phyloP scores from a whole-genome alignment of 2,329 filamentous ascomycete species.

The Aspergillus tubingensis region DNA sequence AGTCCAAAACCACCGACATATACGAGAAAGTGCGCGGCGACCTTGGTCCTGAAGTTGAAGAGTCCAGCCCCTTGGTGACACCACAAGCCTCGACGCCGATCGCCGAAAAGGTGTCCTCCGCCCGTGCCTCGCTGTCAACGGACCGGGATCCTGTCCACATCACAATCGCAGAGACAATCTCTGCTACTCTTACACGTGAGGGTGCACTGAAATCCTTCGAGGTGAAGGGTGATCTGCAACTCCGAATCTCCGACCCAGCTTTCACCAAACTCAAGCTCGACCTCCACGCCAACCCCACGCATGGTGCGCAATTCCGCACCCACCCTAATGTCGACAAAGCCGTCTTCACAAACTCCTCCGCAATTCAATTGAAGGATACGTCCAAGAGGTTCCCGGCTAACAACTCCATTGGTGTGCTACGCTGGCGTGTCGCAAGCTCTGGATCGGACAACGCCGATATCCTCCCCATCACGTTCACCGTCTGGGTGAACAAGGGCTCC shows the following conservation, averaged over 20 bases:
- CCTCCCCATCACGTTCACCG: constrained; percentile 91
- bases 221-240: constrained; percentile 87
- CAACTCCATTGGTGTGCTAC: constrained; percentile 86
- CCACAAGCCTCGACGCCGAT: constrained; percentile 57
- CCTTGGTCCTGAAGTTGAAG: constrained; percentile 81
- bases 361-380: constrained; percentile 86
- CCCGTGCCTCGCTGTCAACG: constrained; percentile 65
- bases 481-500: constrained; percentile 91
- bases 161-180: constrained; percentile 85
- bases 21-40: constrained; percentile 94
- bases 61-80: constrained; percentile 68
- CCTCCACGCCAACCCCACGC: constrained; percentile 72
- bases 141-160: constrained; percentile 87
- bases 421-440: constrained; percentile 80
- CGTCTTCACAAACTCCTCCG: constrained; percentile 77
- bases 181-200: constrained; percentile 83
- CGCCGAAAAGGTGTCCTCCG: constrained; percentile 52
- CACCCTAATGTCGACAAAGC: constrained; percentile 95
- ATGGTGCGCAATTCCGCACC: constrained; percentile 87
- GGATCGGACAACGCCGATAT: constrained; percentile 77
- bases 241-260: constrained; percentile 83
- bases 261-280: constrained; percentile 90
- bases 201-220: constrained; percentile 83
- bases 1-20: constrained; percentile 96
- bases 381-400: constrained; percentile 91